A percentile compares a stretch with the other conserved stretches of the same genome.
Evolutionary conservation across 805 yeast species (phyloP).

Genomic region (Ogataea nitratoaversa): DNA sequence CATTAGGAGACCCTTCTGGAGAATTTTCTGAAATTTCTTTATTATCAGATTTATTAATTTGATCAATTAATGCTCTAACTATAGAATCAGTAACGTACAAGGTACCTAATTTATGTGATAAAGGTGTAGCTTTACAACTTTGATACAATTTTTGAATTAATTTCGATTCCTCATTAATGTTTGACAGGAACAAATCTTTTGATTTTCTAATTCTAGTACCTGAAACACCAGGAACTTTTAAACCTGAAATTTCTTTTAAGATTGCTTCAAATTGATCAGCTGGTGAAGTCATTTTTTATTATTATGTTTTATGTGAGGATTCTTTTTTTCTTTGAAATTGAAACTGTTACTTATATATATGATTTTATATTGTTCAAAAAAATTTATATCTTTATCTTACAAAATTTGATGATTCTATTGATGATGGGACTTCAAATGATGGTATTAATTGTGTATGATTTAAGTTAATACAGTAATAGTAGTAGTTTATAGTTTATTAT

Average conservation of each 20-base stretch:
- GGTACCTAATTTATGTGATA: conserved; percentile 84
- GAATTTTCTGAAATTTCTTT: conserved; percentile 46
- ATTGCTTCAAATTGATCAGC: conserved; percentile 45
- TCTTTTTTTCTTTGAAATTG: no score
- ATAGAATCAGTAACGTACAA: conserved; percentile 90
- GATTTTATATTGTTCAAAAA: no score
- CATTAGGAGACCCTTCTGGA: conserved; percentile 67
- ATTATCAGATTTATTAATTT: conserved; percentile 54
- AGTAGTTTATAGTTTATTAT: neutral
- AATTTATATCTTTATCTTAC: no score
- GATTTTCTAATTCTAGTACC: conserved; percentile 90
- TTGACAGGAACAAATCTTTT: conserved; percentile 70
- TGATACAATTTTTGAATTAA: conserved; percentile 56
- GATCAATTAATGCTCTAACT: conserved; percentile 76
- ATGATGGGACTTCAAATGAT: no score
- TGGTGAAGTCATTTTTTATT: conserved; percentile 30
- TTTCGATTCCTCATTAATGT: conserved; percentile 48
- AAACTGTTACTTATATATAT: no score
- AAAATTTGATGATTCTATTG: no score
- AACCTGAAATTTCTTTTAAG: conserved; percentile 46
- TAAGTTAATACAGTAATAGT: no score
- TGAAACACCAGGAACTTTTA: conserved; percentile 88
- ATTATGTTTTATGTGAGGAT: no score
- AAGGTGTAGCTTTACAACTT: conserved; percentile 68
- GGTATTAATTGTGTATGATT: no score